Evolutionary conservation across 2,329 filamentous ascomycete species (phyloP).

Genomic region (Neonectria sp.): DNA sequence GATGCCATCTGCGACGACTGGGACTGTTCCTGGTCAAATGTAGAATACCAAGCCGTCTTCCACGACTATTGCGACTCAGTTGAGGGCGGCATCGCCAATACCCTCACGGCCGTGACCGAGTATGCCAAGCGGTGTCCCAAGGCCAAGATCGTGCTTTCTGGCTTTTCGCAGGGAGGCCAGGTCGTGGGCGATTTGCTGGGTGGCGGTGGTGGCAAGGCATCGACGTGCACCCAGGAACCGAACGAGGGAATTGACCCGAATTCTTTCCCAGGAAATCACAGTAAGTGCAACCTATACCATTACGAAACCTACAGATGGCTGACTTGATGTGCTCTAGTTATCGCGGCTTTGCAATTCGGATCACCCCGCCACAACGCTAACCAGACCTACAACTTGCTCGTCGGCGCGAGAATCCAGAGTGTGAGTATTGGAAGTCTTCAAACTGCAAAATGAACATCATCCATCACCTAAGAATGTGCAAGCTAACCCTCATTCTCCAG

Average conservation of each 20-base stretch:
- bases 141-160: conserved; percentile 57
- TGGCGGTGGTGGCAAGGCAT: conserved; percentile 46
- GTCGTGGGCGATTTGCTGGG: conserved; percentile 56
- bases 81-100: conserved; percentile 53
- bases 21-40: conserved; percentile 38
- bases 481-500: not conserved
- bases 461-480: too few species aligned
- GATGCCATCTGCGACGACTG: conserved; percentile 48
- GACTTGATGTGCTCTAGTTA: not conserved
- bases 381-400: conserved; percentile 52
- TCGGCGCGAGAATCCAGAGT: conserved; percentile 36
- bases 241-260: not conserved
- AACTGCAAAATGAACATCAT: conserved; percentile 1
- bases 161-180: conserved; percentile 59
- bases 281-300: not conserved
- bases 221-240: not conserved
- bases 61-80: conserved; percentile 56
- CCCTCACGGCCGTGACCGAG: conserved; percentile 54
- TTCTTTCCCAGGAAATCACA: conserved; percentile 7
- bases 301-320: not conserved
- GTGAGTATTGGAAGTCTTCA: not conserved
- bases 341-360: conserved; percentile 42
- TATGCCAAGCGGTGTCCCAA: conserved; percentile 59
- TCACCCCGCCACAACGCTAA: conserved; percentile 51
- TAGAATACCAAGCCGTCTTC: too few species aligned